These are phyloP conservation scores for Podaxis rugospora DNA, from an alignment of 768 basidiomycete genomes.

Conservation along the genomic window DNA sequence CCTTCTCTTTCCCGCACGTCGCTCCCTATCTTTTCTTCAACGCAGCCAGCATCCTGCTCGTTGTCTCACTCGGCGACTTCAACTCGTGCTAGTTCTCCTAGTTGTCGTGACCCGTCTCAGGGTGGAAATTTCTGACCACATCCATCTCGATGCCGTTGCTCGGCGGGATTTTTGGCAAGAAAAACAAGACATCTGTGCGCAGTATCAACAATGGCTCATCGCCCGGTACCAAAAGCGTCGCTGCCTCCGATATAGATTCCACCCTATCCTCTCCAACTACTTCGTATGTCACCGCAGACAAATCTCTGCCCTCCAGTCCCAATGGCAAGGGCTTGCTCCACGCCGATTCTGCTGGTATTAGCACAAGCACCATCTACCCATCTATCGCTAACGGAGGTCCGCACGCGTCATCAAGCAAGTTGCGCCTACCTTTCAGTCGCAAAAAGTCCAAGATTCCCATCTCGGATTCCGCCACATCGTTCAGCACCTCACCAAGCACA, in stretches of 20 bases:
- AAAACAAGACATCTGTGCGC: constrained; percentile 26
- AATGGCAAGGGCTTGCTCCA: constrained; percentile 24
- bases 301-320: constrained; percentile 28
- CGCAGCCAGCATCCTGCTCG: not conserved
- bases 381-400: constrained; percentile 17
- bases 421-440: constrained; percentile 35
- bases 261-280: constrained; percentile 28
- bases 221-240: constrained; percentile 16
- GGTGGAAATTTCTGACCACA: not conserved
- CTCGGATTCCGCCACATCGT: constrained; percentile 12
- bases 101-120: not conserved
- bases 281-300: constrained; percentile 29
- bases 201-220: constrained; percentile 17
- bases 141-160: constrained; percentile 29
- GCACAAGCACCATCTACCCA: constrained; percentile 19
- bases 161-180: constrained; percentile 34
- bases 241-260: constrained; percentile 19
- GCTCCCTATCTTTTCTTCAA: not conserved
- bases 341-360: constrained; percentile 18
- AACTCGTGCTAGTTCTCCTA: not conserved
- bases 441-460: constrained; percentile 26
- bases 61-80: not conserved
- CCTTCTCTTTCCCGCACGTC: not conserved
- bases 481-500: not conserved
- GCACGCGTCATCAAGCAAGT: constrained; percentile 23